phyloP scores from a whole-genome alignment of 345 rosid genomes.

The Rubroshorea leprosula region DNA sequence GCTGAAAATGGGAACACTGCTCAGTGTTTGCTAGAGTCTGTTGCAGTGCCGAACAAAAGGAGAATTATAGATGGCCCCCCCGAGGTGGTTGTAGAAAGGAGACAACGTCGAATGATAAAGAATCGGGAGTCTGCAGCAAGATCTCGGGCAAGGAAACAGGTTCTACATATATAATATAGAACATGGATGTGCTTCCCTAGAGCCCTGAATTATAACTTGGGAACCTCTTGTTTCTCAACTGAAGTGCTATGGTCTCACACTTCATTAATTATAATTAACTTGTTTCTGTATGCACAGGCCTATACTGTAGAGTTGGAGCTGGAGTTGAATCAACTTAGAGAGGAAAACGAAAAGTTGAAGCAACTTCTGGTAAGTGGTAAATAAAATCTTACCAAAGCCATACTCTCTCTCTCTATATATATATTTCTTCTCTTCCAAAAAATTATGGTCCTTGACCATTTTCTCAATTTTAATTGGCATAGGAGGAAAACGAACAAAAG shows the following conservation, averaged over 20 bases:
- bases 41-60: slow-evolving; percentile 33
- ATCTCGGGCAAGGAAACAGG: slow-evolving; percentile 95
- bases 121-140: slow-evolving; percentile 91
- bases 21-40: slow-evolving; percentile 25
- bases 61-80: slow-evolving; percentile 63
- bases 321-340: slow-evolving; percentile 67
- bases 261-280: too few species aligned
- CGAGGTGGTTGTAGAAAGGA: slow-evolving; percentile 67
- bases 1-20: slow-evolving; percentile 28
- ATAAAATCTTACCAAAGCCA: too few species aligned
- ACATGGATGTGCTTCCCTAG: not conserved
- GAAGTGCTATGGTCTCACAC: too few species aligned
- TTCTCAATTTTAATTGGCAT: not conserved
- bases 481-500: slow-evolving; percentile 55
- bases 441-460: not conserved
- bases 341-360: slow-evolving; percentile 70
- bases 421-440: too few species aligned
- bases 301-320: slow-evolving; percentile 86
- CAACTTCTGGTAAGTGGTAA: slow-evolving; percentile 62
- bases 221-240: too few species aligned
- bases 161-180: slow-evolving; percentile 12
- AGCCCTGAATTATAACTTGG: too few species aligned
- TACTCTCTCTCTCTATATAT: too few species aligned
- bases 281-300: slow-evolving; percentile 37
- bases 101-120: slow-evolving; percentile 88